Conservation (phyloP, 768 basidiomycete species). For the Galerina marginata region DNA sequence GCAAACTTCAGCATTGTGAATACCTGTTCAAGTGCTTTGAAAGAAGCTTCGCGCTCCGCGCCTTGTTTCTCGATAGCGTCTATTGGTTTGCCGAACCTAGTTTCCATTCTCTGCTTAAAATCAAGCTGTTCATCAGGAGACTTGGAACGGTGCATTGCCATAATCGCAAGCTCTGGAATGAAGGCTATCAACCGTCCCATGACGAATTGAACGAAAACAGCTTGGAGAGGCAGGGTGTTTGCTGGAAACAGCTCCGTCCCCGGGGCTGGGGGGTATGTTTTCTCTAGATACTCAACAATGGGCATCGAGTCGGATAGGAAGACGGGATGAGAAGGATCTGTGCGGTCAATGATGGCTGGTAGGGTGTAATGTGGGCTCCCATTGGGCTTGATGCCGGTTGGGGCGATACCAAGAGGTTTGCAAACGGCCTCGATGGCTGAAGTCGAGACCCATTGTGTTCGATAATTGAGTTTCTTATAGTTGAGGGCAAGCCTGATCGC, state of each 20-base stretch:
- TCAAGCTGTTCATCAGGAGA: constrained; percentile 23
- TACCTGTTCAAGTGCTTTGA: constrained; percentile 24
- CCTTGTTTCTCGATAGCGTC: constrained; percentile 28
- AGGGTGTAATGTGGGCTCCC: constrained; percentile 37
- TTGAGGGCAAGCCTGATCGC: constrained; percentile 16
- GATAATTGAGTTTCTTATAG: constrained; percentile 33
- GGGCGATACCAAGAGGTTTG: constrained; percentile 30
- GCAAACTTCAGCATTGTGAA: constrained; percentile 18
- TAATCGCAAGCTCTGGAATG: constrained; percentile 24
- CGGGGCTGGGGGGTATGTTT: constrained; percentile 27
- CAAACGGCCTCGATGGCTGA: constrained; percentile 30
- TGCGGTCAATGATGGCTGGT: constrained; percentile 36
- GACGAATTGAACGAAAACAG: constrained; percentile 26
- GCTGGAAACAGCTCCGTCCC: constrained; percentile 26
- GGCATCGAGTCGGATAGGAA: constrained; percentile 38
- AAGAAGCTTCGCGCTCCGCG: constrained; percentile 26
- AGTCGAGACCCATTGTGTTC: constrained; percentile 31
- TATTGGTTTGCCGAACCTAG: constrained; percentile 21
- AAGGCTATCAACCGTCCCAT: constrained; percentile 18
- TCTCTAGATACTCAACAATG: constrained; percentile 44
- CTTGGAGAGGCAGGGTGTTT: constrained; percentile 27
- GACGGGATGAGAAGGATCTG: constrained; percentile 23
- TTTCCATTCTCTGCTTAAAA: constrained; percentile 23
- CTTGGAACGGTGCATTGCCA: constrained; percentile 28
- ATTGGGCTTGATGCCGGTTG: constrained; percentile 29